Evolutionary conservation across 78 protist genomes (phyloP).

Genomic region (Speleostelium caveatum): DNA sequence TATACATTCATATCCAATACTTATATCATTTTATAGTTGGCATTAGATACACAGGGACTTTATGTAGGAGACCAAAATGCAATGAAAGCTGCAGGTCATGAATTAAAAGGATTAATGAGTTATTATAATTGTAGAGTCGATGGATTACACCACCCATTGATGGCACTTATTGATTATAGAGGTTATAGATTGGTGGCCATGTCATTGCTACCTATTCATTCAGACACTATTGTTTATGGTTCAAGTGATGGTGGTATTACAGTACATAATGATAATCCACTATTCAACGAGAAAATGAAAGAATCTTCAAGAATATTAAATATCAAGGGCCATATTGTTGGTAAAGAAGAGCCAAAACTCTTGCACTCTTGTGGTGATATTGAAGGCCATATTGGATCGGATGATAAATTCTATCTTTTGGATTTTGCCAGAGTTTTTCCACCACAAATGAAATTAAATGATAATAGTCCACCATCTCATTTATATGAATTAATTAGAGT

Average conservation of each 20-base stretch:
- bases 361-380: slow-evolving; percentile 75
- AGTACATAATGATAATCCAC: slow-evolving; percentile 6
- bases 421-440: slow-evolving; percentile 85
- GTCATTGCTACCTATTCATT: slow-evolving; percentile 61
- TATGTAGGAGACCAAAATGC: slow-evolving; percentile 84
- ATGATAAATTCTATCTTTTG: slow-evolving; percentile 61
- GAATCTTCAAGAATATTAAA: slow-evolving; percentile 66
- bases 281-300: slow-evolving; percentile 50
- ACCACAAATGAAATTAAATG: slow-evolving; percentile 35
- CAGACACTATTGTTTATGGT: slow-evolving; percentile 78
- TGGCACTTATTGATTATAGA: slow-evolving; percentile 79
- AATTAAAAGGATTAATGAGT: slow-evolving; percentile 67
- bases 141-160: slow-evolving; percentile 74
- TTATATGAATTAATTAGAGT: not conserved
- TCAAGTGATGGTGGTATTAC: slow-evolving; percentile 65
- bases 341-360: slow-evolving; percentile 29
- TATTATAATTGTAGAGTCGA: slow-evolving; percentile 70
- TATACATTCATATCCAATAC: too few species aligned
- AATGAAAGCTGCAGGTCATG: slow-evolving; percentile 77
- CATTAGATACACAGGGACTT: slow-evolving; percentile 81
- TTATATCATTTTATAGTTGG: too few species aligned
- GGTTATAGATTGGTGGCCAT: slow-evolving; percentile 82
- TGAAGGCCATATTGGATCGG: slow-evolving; percentile 75
- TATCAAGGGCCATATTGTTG: slow-evolving; percentile 79
- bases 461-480: not conserved